A percentile compares a stretch with the other conserved stretches of the same genome.
Evolutionary conservation across 306 rosid species (phyloP).

Genomic region (Prosopis cineraria): DNA sequence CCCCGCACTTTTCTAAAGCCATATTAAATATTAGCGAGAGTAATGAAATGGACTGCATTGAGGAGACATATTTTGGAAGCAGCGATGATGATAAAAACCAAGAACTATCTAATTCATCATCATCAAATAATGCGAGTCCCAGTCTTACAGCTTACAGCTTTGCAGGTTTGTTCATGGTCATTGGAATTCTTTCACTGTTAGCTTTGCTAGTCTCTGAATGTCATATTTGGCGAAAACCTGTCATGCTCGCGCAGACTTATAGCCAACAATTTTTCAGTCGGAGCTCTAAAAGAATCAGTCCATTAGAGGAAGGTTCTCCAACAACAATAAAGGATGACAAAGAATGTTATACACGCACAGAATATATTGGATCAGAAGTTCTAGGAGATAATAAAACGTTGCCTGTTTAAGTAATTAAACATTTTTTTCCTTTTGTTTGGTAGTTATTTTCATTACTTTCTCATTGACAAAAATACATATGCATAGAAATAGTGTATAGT

Average conservation of each 20-base stretch:
- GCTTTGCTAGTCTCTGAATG: conserved; percentile 26
- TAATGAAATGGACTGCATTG: not conserved
- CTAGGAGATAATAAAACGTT: not conserved
- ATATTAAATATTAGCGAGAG: not conserved
- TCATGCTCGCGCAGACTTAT: not conserved
- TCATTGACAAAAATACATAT: no score
- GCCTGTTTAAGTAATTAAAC: not conserved
- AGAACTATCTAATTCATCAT: not conserved
- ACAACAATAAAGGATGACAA: not conserved
- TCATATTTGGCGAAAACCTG: not conserved
- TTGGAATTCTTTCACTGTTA: not conserved
- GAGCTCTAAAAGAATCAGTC: not conserved
- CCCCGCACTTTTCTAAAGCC: conserved; percentile 31
- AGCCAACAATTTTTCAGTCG: not conserved
- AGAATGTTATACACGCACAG: not conserved
- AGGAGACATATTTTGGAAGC: conserved; percentile 14
- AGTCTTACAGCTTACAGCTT: conserved; percentile 25
- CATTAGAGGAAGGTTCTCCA: not conserved
- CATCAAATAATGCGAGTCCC: not conserved
- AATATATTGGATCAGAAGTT: not conserved
- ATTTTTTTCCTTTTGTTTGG: no score
- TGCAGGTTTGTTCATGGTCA: conserved; percentile 27
- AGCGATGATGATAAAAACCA: not conserved
- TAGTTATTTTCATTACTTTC: no score
- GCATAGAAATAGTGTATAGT: no score